Conservation (phyloP, 2,329 filamentous ascomycete genomes). For the Fusarium verticillioides region DNA sequence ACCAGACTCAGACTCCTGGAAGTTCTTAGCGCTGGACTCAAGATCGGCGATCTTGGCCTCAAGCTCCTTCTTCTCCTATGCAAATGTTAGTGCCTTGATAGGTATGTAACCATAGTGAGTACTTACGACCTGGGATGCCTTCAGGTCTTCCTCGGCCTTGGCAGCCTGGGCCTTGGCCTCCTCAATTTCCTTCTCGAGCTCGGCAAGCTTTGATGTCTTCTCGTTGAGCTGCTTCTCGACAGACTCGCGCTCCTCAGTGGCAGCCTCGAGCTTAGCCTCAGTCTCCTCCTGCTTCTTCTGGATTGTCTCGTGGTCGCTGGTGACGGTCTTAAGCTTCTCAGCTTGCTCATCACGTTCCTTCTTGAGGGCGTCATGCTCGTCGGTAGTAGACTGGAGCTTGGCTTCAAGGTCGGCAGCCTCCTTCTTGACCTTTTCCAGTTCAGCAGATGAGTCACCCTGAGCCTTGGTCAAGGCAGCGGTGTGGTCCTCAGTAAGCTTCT, state of each 20-base stretch:
- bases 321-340: conserved; percentile 36
- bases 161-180: conserved; percentile 52
- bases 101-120: neutral
- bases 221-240: conserved; percentile 48
- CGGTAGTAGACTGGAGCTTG: conserved; percentile 41
- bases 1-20: conserved; percentile 34
- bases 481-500: conserved; percentile 42
- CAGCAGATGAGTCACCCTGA: conserved; percentile 41
- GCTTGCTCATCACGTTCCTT: conserved; percentile 37
- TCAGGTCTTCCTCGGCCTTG: conserved; percentile 52
- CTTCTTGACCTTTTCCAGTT: conserved; percentile 34
- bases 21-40: conserved; percentile 31
- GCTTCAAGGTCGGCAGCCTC: conserved; percentile 38
- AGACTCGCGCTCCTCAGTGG: conserved; percentile 43
- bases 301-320: conserved; percentile 26
- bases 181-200: conserved; percentile 48
- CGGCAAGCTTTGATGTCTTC: conserved; percentile 44
- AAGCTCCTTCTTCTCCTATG: conserved; percentile 40
- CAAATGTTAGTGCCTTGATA: conserved; percentile 14
- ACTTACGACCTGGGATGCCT: conserved; percentile 48
- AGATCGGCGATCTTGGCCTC: conserved; percentile 31
- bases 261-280: conserved; percentile 42
- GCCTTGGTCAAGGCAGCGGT: conserved; percentile 34
- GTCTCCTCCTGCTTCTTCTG: conserved; percentile 39
- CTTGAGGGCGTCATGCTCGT: conserved; percentile 37